Evolutionary conservation across 116 monocot genomes (phyloP).

Genomic region (Iris pallida): DNA sequence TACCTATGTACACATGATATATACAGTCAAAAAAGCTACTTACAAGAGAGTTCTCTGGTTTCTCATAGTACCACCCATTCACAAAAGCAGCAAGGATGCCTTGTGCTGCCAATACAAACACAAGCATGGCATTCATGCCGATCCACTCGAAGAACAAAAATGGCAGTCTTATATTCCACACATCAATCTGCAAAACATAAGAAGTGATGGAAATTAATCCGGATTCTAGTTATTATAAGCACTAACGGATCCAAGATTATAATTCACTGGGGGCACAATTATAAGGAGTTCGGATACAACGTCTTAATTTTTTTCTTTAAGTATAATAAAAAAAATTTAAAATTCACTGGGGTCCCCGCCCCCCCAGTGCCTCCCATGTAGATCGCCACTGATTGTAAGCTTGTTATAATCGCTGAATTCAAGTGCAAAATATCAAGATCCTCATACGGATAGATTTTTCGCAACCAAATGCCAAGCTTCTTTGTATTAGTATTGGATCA

Average conservation of each 20-base stretch:
- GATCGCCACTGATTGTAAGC: no score
- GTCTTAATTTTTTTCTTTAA: no score
- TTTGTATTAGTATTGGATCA: no score
- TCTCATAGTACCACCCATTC: constrained; percentile 60
- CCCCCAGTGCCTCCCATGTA: no score
- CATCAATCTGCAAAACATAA: constrained; percentile 41
- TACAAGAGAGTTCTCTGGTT: constrained; percentile 41
- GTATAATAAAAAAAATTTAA: no score
- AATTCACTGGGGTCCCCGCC: no score
- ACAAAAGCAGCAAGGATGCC: constrained; percentile 54
- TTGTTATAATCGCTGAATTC: no score
- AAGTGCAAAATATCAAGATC: no score
- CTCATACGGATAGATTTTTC: no score
- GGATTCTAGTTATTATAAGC: background rate
- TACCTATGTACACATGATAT: no score
- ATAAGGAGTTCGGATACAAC: background rate
- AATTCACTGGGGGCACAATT: no score
- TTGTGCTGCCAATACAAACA: constrained; percentile 49
- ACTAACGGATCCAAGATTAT: background rate
- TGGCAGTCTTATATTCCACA: constrained; percentile 38
- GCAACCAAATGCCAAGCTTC: no score
- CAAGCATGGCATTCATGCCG: constrained; percentile 62
- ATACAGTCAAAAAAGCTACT: background rate
- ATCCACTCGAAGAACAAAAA: constrained; percentile 59
- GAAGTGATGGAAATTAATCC: background rate